Base-by-base conservation (phyloP, 768 basidiomycete species). In the Mycena galopus region DNA sequence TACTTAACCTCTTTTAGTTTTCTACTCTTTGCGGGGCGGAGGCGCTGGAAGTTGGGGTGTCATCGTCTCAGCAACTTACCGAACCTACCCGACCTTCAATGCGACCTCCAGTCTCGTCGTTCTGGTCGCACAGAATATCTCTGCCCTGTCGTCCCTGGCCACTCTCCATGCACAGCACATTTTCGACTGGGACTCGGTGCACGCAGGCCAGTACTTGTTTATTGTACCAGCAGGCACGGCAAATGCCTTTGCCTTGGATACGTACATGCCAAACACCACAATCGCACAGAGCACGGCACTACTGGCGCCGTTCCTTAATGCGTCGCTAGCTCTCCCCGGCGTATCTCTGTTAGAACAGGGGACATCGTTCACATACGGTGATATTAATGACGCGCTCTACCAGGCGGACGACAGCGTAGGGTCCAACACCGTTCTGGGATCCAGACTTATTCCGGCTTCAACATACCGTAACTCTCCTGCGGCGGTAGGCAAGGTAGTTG, bases 11-110 rank as follows among this genome's bases (percentile, higher is more conserved):
- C 35, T 37, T 37, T 37, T 16, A 37, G 78, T 80, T 29, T 81
- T 79, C 62, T 81, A 76, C 72, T 79, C 79, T 39, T 60, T 80
- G 29, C 76, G 80, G 1, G 79, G 79, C 21, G 79, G 80, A 29
- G 80, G 79, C 19, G 68, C 77, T 9, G 84, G 84, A 19, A 81
- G 79, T 42, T 85, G 82, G 83, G 84, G 83, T 17, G 79, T 84
- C 23, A 78, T 84, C 42, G 75, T 83, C 32, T 81, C 82, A 9
- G 81, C 81, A 0, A 84, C 83, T 2, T 76, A 83, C 76, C 75
- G 76, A 32, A 81, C 82, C 0, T 82, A 75, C 77, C 81, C 83
- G 9, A 82, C 79, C 33, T 84, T 84, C 71, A 78, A 80, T 33
- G 78, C 66, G 10, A 77, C 80, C 23, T 12, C 77, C 19, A 78